phyloP scores from a whole-genome alignment of 352 stramenopile genomes.

The Phytophthora gonapodyides region DNA sequence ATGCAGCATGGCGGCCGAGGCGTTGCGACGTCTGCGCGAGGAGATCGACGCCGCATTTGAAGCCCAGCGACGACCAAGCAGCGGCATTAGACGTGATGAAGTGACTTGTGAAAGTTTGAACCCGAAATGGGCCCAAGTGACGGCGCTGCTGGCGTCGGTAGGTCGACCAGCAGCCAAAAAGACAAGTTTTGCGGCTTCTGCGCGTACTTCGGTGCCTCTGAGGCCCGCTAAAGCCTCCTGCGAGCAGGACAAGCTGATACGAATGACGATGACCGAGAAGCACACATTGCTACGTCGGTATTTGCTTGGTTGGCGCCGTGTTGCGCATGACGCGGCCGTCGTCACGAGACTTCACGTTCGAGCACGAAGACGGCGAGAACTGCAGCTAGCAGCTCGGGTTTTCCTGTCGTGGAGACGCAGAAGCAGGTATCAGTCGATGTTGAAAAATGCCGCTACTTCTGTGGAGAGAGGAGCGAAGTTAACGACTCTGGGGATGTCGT shows the following conservation, averaged over 20 bases:
- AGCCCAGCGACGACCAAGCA: slow-evolving; percentile 7
- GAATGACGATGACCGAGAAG: slow-evolving; percentile 14
- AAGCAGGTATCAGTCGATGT: not conserved
- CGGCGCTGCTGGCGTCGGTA: slow-evolving; percentile 33
- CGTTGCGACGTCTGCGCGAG: slow-evolving; percentile 22
- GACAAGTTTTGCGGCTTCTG: not conserved
- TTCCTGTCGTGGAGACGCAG: slow-evolving; percentile 19
- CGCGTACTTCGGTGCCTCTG: not conserved
- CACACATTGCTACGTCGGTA: slow-evolving; percentile 8
- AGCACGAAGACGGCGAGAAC: slow-evolving; percentile 16
- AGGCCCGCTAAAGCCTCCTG: not conserved
- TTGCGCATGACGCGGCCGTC: not conserved
- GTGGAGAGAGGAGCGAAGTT: slow-evolving; percentile 3
- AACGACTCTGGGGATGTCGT: not conserved
- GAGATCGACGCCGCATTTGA: slow-evolving; percentile 36
- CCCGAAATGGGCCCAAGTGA: slow-evolving; percentile 37
- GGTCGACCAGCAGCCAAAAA: slow-evolving; percentile 5
- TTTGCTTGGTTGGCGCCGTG: slow-evolving; percentile 15
- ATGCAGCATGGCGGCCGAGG: slow-evolving; percentile 22
- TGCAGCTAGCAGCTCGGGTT: slow-evolving; percentile 5
- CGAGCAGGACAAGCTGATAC: not conserved
- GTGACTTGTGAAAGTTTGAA: not conserved
- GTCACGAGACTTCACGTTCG: slow-evolving; percentile 20
- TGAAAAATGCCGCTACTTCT: slow-evolving; percentile 1
- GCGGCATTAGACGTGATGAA: not conserved